A percentile compares a stretch with the other conserved stretches of the same genome.
These are phyloP conservation scores for Aquilaria agallochum DNA, from an alignment of 441 rosid genomes.

Conservation along the genomic window DNA sequence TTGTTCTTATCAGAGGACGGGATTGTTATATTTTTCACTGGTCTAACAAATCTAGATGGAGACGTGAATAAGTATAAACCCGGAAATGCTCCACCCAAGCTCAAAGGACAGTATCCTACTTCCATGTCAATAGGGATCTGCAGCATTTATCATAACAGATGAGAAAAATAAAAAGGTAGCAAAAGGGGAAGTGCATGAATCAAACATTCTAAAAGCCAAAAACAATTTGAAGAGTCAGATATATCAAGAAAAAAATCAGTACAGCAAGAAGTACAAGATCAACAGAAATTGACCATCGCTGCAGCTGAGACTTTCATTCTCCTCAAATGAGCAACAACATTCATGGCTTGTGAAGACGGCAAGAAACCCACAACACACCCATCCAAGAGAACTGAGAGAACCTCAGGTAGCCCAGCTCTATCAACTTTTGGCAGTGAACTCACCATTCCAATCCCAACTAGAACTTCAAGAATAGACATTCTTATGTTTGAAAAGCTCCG, in stretches of 20 bases:
- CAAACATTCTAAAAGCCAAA: not conserved
- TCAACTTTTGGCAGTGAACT: constrained; percentile 80
- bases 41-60: constrained; percentile 91
- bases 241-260: not conserved
- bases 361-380: constrained; percentile 85
- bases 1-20: constrained; percentile 35
- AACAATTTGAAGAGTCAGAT: not conserved
- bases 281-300: constrained; percentile 53
- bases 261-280: not conserved
- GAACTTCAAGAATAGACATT: constrained; percentile 60
- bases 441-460: constrained; percentile 79
- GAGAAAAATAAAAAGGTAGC: constrained; percentile 14
- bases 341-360: constrained; percentile 49
- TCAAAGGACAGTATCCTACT: constrained; percentile 93
- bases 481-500: constrained; percentile 71
- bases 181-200: not conserved
- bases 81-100: constrained; percentile 92
- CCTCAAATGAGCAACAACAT: constrained; percentile 77
- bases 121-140: constrained; percentile 96
- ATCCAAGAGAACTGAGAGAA: constrained; percentile 82
- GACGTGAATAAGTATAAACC: constrained; percentile 82
- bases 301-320: constrained; percentile 79
- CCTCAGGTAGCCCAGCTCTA: constrained; percentile 83
- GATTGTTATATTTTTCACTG: constrained; percentile 66
- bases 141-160: constrained; percentile 13